A percentile compares a stretch with the other conserved stretches of the same genome.
Conservation (phyloP, 768 basidiomycete genomes). For the Auriscalpium vulgare region DNA sequence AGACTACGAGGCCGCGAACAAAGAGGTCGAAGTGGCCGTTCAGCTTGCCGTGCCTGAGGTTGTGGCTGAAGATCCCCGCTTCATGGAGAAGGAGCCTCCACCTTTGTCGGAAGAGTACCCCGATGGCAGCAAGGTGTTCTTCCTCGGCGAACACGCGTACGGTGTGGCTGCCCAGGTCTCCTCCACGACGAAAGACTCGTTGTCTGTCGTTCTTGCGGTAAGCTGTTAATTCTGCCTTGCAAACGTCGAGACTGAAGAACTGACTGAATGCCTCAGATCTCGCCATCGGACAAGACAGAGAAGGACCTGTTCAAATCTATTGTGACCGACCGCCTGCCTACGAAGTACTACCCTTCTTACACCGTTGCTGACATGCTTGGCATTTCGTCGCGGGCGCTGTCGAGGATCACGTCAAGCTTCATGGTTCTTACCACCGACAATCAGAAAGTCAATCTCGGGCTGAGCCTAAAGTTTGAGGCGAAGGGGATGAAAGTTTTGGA, state of each 20-base stretch:
- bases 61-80: slow-evolving; percentile 82
- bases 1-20: slow-evolving; percentile 80
- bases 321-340: slow-evolving; percentile 41
- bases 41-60: slow-evolving; percentile 82
- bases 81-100: slow-evolving; percentile 72
- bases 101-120: slow-evolving; percentile 87
- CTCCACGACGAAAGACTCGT: slow-evolving; percentile 53
- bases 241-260: neutral
- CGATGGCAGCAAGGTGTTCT: slow-evolving; percentile 85
- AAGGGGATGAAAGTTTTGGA: slow-evolving; percentile 90
- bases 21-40: slow-evolving; percentile 78
- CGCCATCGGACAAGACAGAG: slow-evolving; percentile 76
- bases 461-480: slow-evolving; percentile 93
- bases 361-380: slow-evolving; percentile 65
- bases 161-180: slow-evolving; percentile 92
- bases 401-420: slow-evolving; percentile 89
- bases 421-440: slow-evolving; percentile 75
- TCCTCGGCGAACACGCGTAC: slow-evolving; percentile 90
- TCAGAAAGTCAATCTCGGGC: slow-evolving; percentile 81
- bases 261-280: slow-evolving; percentile 48
- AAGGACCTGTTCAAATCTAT: slow-evolving; percentile 69
- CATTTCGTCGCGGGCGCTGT: slow-evolving; percentile 71
- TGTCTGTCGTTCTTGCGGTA: slow-evolving; percentile 88
- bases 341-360: slow-evolving; percentile 72
- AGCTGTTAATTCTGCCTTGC: slow-evolving; percentile 9